A percentile compares a stretch with the other conserved stretches of the same genome.
Evolutionary conservation across 176 grass and related monocot genomes (phyloP).

Genomic region (Stipa capillata): DNA sequence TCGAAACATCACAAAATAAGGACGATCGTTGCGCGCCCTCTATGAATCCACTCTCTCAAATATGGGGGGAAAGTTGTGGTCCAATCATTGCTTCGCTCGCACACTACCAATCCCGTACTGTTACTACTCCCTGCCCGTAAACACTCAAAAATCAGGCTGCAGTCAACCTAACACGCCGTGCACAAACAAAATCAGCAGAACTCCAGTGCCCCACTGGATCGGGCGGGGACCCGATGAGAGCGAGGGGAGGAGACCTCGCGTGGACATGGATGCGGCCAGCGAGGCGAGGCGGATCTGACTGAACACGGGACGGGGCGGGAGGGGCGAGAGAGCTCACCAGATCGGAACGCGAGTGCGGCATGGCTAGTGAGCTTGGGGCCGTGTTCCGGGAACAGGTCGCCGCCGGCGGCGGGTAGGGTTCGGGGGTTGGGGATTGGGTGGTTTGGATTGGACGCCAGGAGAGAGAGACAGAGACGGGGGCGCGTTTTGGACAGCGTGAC

Average conservation of each 20-base stretch:
- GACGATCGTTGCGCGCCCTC: background rate
- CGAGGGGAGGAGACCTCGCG: background rate
- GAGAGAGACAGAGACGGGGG: no score
- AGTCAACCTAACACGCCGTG: background rate
- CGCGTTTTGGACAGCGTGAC: background rate
- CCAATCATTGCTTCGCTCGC: background rate
- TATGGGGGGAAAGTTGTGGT: background rate
- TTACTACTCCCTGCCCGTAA: no score
- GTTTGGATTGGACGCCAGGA: no score
- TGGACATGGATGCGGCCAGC: background rate
- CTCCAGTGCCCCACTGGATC: background rate
- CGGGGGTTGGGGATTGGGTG: background rate
- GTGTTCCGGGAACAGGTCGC: background rate
- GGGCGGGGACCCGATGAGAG: background rate
- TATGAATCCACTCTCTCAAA: background rate
- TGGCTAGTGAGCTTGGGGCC: background rate
- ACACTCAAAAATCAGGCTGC: background rate
- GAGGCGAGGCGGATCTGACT: background rate
- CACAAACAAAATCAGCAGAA: background rate
- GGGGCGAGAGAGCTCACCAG: background rate
- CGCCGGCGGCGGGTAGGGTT: slow-evolving; percentile 6
- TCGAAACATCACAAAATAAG: background rate
- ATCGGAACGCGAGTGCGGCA: slow-evolving; percentile 20
- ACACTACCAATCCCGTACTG: no score
- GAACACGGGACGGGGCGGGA: background rate